These are phyloP conservation scores for Fusarium sp. DNA, from an alignment of 2,329 filamentous ascomycete species.

Conservation along the genomic window DNA sequence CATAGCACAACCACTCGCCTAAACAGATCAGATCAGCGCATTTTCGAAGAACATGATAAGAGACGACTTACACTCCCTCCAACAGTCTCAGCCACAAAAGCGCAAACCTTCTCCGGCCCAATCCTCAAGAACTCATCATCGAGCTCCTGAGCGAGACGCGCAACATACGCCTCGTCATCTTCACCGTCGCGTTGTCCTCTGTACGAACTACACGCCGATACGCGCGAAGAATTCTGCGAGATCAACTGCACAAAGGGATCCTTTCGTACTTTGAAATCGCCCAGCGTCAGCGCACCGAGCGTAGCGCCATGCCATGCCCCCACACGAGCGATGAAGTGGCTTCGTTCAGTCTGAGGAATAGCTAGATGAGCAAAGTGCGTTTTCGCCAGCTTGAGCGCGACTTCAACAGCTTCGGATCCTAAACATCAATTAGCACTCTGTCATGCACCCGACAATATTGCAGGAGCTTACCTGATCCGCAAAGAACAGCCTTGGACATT, in stretches of 20 bases:
- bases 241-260: constrained; percentile 32
- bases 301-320: constrained; percentile 36
- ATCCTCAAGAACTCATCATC: constrained; percentile 58
- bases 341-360: constrained; percentile 23
- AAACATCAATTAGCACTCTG: rapidly evolving
- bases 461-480: constrained; percentile 23
- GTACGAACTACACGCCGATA: constrained; percentile 18
- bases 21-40: neutral
- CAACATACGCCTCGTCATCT: constrained; percentile 50
- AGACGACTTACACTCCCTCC: constrained; percentile 26
- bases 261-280: constrained; percentile 35
- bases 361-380: constrained; percentile 29
- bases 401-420: constrained; percentile 38
- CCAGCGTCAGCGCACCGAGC: constrained; percentile 27
- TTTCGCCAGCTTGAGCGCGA: constrained; percentile 35
- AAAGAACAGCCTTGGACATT: constrained; percentile 35
- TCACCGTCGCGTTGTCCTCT: neutral
- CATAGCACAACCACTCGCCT: constrained; percentile 35
- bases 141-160: constrained; percentile 53
- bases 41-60: neutral
- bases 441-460: rapidly evolving
- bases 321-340: constrained; percentile 28
- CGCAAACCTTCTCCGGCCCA: constrained; percentile 57
- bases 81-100: constrained; percentile 62
- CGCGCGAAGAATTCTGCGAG: constrained; percentile 17